Base-by-base conservation (phyloP, 441 rosid genomes). In the Arabidopsis hybrid region DNA sequence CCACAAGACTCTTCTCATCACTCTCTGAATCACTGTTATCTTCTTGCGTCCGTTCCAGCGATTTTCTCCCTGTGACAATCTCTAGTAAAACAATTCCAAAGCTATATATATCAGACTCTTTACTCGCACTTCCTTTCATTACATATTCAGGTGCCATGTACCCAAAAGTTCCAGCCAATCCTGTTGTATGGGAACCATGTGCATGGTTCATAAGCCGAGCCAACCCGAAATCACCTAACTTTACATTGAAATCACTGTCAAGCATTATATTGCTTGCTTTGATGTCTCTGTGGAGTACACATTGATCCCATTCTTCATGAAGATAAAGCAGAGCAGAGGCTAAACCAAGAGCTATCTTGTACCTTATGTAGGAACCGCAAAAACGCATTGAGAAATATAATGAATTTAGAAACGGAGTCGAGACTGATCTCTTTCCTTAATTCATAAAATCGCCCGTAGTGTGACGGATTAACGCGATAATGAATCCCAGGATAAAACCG, bases 261-360 rank as follows among this genome's bases (percentile, higher is more conserved):
- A 91, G 60, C 95, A 91, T 89, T 16, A 91, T 78, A 31, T 91
- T 91, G 75, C 92, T 89, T 0, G 95, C 85, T 70, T 91, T 91
- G 57, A 91, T 83, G 64, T 91, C 97, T 65, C 95, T 78, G 29
- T 91, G 93, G 4, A 91, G 81, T 12, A 89, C 89, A 46, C 95
- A 89, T 65, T 91, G 93, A 56, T 91, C 93, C 95, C 95, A 86
- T 73, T 88, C 93, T 71, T 89, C 95, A 35, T 91, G 97, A 26
- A 91, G 92, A 76, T 88, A 91, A 14, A 89, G 40, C 59, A 91
- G 21, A 3, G 91, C 84, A 4, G 92, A 88, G 21, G 93, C 92
- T 69, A 91, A 68, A 2, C 93, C 95, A 0, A 69, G 77, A 6
- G 88, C 88, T 36, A 88, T 84, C 73, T 85, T 89, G 83, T 89